These are phyloP conservation scores for Phylloporus sp. DNA, from an alignment of 768 basidiomycete species.

Conservation along the genomic window DNA sequence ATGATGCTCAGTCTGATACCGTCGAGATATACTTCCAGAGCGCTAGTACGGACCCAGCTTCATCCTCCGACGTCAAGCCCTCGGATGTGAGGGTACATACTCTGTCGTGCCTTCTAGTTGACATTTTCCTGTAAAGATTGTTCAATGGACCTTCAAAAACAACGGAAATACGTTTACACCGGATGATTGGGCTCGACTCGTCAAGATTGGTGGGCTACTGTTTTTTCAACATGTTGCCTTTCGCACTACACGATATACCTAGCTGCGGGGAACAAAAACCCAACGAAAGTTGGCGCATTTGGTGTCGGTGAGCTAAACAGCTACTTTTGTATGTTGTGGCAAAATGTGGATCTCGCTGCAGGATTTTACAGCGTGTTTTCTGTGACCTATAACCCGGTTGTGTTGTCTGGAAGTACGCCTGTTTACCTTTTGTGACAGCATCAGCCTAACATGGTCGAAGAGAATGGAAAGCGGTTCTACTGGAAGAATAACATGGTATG, in stretches of 20 bases:
- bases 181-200: constrained; percentile 85
- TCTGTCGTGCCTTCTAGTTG: neutral
- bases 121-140: constrained; percentile 47
- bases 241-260: constrained; percentile 1
- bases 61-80: neutral
- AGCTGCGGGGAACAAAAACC: constrained; percentile 93
- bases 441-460: neutral
- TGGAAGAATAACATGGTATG: neutral
- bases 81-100: neutral
- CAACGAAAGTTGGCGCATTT: constrained; percentile 92
- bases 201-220: constrained; percentile 69
- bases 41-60: constrained; percentile 17
- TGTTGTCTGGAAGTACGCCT: constrained; percentile 45
- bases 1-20: constrained; percentile 72
- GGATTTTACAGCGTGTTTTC: constrained; percentile 78
- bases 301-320: constrained; percentile 60
- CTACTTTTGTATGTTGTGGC: neutral
- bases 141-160: constrained; percentile 82
- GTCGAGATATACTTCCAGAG: constrained; percentile 81
- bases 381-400: constrained; percentile 72
- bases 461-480: neutral
- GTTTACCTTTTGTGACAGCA: neutral
- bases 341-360: constrained; percentile 11
- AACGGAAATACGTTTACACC: constrained; percentile 86
- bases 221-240: neutral